These are phyloP conservation scores for Hibiscus mutabilis DNA, from an alignment of 345 rosid species.

Conservation along the genomic window DNA sequence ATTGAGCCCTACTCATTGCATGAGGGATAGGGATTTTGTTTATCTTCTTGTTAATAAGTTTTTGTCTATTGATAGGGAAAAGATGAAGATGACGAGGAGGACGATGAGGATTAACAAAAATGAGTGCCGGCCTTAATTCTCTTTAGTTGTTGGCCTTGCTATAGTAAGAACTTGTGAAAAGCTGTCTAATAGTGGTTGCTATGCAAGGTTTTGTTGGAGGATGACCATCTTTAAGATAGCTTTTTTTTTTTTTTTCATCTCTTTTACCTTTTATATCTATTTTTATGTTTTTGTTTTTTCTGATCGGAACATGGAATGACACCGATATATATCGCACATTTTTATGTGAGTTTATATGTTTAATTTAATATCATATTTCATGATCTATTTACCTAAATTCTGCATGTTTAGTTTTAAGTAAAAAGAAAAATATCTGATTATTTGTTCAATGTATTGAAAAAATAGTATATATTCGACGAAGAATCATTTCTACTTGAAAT, in stretches of 20 bases:
- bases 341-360: background rate
- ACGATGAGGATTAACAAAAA: slow-evolving; percentile 25
- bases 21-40: background rate
- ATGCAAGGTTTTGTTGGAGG: slow-evolving; percentile 22
- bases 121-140: background rate
- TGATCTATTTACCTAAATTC: background rate
- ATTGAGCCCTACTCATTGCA: background rate
- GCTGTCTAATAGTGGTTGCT: slow-evolving; percentile 26
- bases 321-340: background rate
- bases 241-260: background rate
- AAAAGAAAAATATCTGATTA: no score
- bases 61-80: slow-evolving; percentile 33
- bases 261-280: background rate
- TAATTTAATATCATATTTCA: background rate
- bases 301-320: background rate
- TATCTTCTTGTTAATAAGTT: slow-evolving; percentile 1
- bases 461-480: no score
- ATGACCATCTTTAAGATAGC: slow-evolving; percentile 15
- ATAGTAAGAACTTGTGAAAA: slow-evolving; percentile 27
- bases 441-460: no score
- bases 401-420: background rate
- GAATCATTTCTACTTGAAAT: no score
- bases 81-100: slow-evolving; percentile 41
- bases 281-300: background rate
- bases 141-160: slow-evolving; percentile 12